Evolutionary conservation across 192 early-diverging fungal genomes (phyloP).

Genomic region (Coemansia aciculifera): DNA sequence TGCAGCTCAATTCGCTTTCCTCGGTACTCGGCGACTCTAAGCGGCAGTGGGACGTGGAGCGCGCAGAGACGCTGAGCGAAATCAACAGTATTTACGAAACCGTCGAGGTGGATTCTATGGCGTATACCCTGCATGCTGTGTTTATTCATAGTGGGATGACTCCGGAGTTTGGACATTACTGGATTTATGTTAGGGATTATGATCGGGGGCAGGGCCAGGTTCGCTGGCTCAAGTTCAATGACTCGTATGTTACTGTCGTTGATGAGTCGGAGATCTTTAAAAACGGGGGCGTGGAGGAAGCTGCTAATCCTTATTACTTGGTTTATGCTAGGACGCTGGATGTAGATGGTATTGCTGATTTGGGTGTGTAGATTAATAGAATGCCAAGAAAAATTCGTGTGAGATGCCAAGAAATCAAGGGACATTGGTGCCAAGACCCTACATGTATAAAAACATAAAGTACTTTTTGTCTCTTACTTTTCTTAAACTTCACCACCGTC

Average conservation of each 20-base stretch:
- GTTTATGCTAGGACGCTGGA: slow-evolving; percentile 61
- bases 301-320: slow-evolving; percentile 71
- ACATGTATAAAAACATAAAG: neutral
- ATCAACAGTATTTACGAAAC: slow-evolving; percentile 27
- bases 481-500: neutral
- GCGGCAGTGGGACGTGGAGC: slow-evolving; percentile 19
- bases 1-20: slow-evolving; percentile 13
- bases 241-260: slow-evolving; percentile 64
- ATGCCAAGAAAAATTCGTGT: too few relatives aligned
- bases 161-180: slow-evolving; percentile 74
- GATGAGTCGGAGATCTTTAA: slow-evolving; percentile 59
- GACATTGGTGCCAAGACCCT: slow-evolving; percentile 1
- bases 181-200: slow-evolving; percentile 71
- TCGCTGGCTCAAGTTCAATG: slow-evolving; percentile 77
- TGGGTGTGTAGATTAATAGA: slow-evolving; percentile 15
- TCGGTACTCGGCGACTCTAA: slow-evolving; percentile 12
- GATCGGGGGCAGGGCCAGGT: slow-evolving; percentile 23
- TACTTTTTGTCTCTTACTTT: neutral
- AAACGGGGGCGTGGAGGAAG: slow-evolving; percentile 47
- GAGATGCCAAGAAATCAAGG: neutral
- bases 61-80: neutral
- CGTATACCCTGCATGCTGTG: slow-evolving; percentile 73
- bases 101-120: slow-evolving; percentile 16
- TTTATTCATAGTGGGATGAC: slow-evolving; percentile 72
- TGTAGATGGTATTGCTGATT: slow-evolving; percentile 16